These are phyloP conservation scores for Rhododendron vialii DNA, from an alignment of 148 eudicot genomes.

Conservation along the genomic window DNA sequence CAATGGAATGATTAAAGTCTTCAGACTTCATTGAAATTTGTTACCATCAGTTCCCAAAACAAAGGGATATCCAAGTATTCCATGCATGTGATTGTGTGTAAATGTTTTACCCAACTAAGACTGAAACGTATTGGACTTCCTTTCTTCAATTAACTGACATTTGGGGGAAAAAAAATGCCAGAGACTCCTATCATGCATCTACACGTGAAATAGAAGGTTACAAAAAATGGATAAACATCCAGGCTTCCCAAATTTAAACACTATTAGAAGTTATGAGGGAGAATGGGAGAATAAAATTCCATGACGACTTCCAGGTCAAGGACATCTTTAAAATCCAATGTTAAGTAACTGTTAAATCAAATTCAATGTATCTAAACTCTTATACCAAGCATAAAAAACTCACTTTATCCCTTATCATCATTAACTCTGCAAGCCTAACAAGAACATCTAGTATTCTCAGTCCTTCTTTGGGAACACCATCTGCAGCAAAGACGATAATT, in stretches of 20 bases:
- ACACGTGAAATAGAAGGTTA: not conserved
- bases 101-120: not conserved
- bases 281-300: not conserved
- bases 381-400: constrained; percentile 11
- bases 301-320: not conserved
- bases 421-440: constrained; percentile 67
- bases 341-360: not conserved
- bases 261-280: not conserved
- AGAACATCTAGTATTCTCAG: constrained; percentile 84
- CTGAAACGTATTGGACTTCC: not conserved
- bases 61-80: not conserved
- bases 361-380: not conserved
- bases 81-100: not conserved
- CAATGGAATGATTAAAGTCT: not conserved
- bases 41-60: not conserved
- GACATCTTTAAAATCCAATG: not conserved
- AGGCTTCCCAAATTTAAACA: not conserved
- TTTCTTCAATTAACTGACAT: not conserved
- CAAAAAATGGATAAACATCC: not conserved
- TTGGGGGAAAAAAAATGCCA: not conserved
- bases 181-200: not conserved
- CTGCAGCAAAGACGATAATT: constrained; percentile 32
- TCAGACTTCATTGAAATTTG: not conserved
- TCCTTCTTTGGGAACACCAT: constrained; percentile 97
- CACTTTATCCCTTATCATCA: constrained; percentile 73